Conservation (phyloP, 140 eudicot species). For the Flaveria floridana region DNA sequence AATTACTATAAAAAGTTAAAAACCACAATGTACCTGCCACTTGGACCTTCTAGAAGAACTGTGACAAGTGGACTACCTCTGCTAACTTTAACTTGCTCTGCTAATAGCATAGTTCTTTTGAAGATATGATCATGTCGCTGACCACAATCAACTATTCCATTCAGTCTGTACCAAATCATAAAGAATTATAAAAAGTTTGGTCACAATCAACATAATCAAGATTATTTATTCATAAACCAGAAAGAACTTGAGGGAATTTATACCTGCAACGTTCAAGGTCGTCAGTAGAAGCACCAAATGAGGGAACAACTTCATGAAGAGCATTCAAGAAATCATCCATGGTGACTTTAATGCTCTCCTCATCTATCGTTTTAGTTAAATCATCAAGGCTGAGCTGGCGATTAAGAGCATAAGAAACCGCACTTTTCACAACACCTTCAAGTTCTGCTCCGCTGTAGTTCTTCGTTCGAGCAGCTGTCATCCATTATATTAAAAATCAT, state of each 20-base stretch:
- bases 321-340: constrained; percentile 96
- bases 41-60: constrained; percentile 97
- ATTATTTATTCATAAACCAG: neutral
- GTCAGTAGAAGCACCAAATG: constrained; percentile 95
- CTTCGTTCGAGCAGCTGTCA: constrained; percentile 91
- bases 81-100: constrained; percentile 96
- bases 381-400: constrained; percentile 87
- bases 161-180: constrained; percentile 57
- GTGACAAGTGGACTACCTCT: constrained; percentile 92
- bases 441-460: constrained; percentile 99
- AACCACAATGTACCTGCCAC: constrained; percentile 71
- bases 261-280: constrained; percentile 99
- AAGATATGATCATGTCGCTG: constrained; percentile 79
- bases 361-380: constrained; percentile 84
- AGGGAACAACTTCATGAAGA: constrained; percentile 76
- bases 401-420: constrained; percentile 87
- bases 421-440: constrained; percentile 99
- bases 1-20: neutral
- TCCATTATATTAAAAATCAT: constrained; percentile 23
- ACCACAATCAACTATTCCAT: constrained; percentile 95
- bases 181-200: neutral
- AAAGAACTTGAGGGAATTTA: constrained; percentile 1
- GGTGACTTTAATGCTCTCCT: constrained; percentile 85
- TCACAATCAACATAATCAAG: no score
- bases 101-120: constrained; percentile 78